Conservation (phyloP, 2,329 filamentous ascomycete genomes). For the Leptodontidium sp. region DNA sequence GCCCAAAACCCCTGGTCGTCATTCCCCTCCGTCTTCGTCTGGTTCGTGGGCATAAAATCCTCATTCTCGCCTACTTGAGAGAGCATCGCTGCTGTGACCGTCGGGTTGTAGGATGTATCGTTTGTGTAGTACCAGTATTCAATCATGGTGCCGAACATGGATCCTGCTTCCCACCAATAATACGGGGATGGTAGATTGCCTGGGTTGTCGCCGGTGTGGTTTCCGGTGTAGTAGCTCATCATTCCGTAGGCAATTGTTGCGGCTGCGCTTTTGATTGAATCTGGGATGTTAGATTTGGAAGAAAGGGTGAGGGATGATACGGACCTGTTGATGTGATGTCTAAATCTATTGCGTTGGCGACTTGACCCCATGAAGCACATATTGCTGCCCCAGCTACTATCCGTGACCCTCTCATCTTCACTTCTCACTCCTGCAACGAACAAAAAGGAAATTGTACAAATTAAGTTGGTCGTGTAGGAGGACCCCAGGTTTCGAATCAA, state of each 20-base stretch:
- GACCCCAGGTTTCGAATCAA: not conserved
- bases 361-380: constrained; percentile 29
- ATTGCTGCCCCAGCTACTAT: constrained; percentile 28
- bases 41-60: constrained; percentile 80
- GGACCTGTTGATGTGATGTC: constrained; percentile 33
- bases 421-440: not conserved
- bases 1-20: constrained; percentile 80
- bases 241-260: constrained; percentile 54
- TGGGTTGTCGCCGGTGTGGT: constrained; percentile 57
- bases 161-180: constrained; percentile 74
- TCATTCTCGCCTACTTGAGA: constrained; percentile 75
- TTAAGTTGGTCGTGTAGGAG: not conserved
- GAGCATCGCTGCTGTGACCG: constrained; percentile 67
- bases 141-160: constrained; percentile 74
- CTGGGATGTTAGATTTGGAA: constrained; percentile 26
- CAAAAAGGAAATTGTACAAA: not conserved
- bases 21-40: constrained; percentile 68
- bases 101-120: constrained; percentile 73
- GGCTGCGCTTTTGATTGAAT: constrained; percentile 47
- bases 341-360: constrained; percentile 29
- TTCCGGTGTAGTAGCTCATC: constrained; percentile 60
- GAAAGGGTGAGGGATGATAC: not conserved
- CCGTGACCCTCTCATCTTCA: constrained; percentile 32
- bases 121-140: constrained; percentile 87
- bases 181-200: constrained; percentile 58